Percentiles rank a stretch among this genome's conserved stretches.
Evolutionary conservation across 495 filamentous ascomycete species (phyloP).

Genomic region (Corynascus novoguineensis): DNA sequence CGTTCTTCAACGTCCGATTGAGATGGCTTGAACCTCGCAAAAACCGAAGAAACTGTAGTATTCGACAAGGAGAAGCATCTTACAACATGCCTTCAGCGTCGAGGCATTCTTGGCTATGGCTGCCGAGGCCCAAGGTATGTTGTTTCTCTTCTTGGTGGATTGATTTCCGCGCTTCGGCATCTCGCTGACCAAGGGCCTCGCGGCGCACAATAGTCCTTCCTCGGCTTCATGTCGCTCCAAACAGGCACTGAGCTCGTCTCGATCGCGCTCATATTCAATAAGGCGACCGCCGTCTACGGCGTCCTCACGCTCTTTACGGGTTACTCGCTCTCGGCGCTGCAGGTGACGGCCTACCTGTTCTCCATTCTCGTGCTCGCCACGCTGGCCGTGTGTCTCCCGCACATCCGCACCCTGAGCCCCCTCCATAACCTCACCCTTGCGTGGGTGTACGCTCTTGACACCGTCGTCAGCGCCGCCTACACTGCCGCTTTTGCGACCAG

Average conservation of each 20-base stretch:
- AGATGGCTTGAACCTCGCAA: background rate
- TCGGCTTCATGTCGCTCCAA: slow-evolving; percentile 77
- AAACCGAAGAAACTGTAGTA: background rate
- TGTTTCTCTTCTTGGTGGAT: background rate
- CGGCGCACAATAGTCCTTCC: slow-evolving; percentile 56
- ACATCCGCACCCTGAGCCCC: slow-evolving; percentile 63
- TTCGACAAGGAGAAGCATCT: background rate
- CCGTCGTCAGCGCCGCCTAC: slow-evolving; percentile 68
- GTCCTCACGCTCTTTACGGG: slow-evolving; percentile 81
- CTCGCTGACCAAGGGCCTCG: background rate
- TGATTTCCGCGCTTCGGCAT: too few relatives aligned
- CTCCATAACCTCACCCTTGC: slow-evolving; percentile 64
- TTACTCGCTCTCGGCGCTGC: slow-evolving; percentile 52
- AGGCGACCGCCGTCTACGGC: slow-evolving; percentile 80
- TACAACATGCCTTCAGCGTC: slow-evolving; percentile 22
- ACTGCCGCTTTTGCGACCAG: slow-evolving; percentile 71
- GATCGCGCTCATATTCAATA: slow-evolving; percentile 76
- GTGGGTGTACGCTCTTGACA: slow-evolving; percentile 76
- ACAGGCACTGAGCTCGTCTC: slow-evolving; percentile 78
- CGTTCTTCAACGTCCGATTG: background rate
- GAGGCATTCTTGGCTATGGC: slow-evolving; percentile 22
- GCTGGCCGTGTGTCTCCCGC: slow-evolving; percentile 57
- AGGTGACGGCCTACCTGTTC: slow-evolving; percentile 80
- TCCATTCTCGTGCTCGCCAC: slow-evolving; percentile 61
- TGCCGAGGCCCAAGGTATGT: slow-evolving; percentile 36